Conservation (phyloP, 2,329 filamentous ascomycete species). For the Hypoxylon sp. region DNA sequence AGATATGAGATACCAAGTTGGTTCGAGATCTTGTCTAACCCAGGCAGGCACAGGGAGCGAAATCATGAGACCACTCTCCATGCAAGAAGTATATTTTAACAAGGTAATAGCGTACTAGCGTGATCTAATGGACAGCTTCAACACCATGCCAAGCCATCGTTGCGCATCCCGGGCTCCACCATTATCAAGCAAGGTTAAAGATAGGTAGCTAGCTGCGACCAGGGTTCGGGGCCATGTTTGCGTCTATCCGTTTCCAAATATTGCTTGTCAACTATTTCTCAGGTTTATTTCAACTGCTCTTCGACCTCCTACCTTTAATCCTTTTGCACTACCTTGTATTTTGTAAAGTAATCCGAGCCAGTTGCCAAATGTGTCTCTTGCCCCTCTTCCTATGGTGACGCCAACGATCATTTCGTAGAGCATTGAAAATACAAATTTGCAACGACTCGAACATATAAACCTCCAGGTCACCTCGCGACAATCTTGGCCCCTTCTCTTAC, state of each 20-base stretch:
- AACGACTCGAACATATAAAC: neutral
- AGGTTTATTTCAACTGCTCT: conserved; percentile 11
- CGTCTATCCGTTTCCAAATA: conserved; percentile 21
- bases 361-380: conserved; percentile 8
- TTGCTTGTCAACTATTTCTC: conserved; percentile 20
- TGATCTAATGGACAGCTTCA: conserved; percentile 28
- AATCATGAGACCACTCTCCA: conserved; percentile 32
- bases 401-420: conserved; percentile 10
- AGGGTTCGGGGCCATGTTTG: conserved; percentile 20
- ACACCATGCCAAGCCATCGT: conserved; percentile 31
- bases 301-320: neutral
- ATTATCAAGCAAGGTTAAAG: conserved; percentile 35
- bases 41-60: conserved; percentile 23
- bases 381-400: conserved; percentile 14
- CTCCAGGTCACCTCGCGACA: neutral
- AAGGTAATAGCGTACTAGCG: conserved; percentile 20
- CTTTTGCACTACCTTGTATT: conserved; percentile 5
- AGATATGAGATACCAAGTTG: conserved; percentile 22
- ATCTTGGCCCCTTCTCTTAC: neutral
- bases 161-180: conserved; percentile 34
- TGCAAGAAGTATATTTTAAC: conserved; percentile 27
- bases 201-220: conserved; percentile 22
- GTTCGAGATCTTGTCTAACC: conserved; percentile 24
- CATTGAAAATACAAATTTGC: neutral
- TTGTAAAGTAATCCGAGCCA: conserved; percentile 5